These are phyloP conservation scores for Kodamaea sp. DNA, from an alignment of 1,139 yeast species.

Conservation along the genomic window DNA sequence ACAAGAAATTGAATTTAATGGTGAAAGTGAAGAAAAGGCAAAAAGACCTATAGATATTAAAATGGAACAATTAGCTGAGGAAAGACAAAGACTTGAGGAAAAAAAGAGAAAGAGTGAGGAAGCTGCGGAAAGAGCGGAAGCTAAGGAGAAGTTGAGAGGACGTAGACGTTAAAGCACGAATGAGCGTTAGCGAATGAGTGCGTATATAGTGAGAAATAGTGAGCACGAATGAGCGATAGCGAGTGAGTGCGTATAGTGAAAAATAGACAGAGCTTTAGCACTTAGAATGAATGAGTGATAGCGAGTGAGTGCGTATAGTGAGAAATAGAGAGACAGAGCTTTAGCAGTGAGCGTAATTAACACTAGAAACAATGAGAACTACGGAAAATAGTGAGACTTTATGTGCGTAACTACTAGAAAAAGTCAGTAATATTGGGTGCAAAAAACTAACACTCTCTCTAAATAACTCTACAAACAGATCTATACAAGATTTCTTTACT, in stretches of 20 bases:
- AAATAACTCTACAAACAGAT: background rate
- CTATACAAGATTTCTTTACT: background rate
- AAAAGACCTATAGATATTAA: slow-evolving; percentile 45
- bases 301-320: no score
- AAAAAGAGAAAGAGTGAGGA: slow-evolving; percentile 17
- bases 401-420: background rate
- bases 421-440: background rate
- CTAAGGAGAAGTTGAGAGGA: slow-evolving; percentile 28
- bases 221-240: no score
- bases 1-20: slow-evolving; percentile 55
- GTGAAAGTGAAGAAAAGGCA: slow-evolving; percentile 19
- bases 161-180: slow-evolving; percentile 20
- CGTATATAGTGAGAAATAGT: no score
- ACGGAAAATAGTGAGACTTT: no score
- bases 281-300: no score
- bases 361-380: no score
- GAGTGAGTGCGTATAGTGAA: no score
- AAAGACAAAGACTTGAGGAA: slow-evolving; percentile 29
- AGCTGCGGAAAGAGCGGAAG: slow-evolving; percentile 15
- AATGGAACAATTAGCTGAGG: slow-evolving; percentile 38
- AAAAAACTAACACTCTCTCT: background rate
- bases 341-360: no score
- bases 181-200: no score
- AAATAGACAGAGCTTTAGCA: no score
- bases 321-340: no score